These are phyloP conservation scores for Cupressus sempervirens DNA, from an alignment of 75 land plant genomes.

Conservation along the genomic window DNA sequence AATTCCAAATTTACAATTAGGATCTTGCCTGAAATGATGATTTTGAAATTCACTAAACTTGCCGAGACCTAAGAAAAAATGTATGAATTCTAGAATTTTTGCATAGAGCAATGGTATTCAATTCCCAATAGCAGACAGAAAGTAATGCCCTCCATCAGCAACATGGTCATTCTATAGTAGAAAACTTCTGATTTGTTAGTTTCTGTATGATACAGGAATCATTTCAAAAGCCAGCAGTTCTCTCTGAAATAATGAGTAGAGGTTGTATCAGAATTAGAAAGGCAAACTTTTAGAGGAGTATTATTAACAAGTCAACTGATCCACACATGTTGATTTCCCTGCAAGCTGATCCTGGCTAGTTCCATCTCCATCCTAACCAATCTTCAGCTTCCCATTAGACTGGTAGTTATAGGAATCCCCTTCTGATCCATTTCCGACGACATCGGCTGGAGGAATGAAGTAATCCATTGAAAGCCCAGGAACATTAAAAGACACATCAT, in stretches of 20 bases:
- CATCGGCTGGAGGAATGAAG: constrained; percentile 73
- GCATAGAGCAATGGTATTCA: background rate
- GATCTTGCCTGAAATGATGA: background rate
- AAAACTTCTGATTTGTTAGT: background rate
- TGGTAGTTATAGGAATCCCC: background rate
- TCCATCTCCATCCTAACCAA: background rate
- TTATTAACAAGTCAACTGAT: constrained; percentile 6
- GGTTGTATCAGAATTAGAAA: background rate
- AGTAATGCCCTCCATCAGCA: background rate
- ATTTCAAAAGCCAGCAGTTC: background rate
- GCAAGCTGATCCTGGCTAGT: background rate
- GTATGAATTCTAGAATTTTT: background rate
- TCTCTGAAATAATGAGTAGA: background rate
- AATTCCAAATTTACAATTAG: background rate
- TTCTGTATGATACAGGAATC: constrained; percentile 1
- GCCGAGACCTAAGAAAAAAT: background rate
- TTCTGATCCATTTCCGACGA: constrained; percentile 1
- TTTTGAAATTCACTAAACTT: background rate
- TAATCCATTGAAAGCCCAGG: constrained; percentile 57
- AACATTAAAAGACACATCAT: constrained; percentile 65
- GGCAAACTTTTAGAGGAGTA: background rate
- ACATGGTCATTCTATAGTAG: background rate
- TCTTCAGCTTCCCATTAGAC: background rate
- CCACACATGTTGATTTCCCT: background rate
- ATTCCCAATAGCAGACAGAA: constrained; percentile 6